Conservation (phyloP, 805 yeast species). For the Wickerhamiella allomyrinae region DNA sequence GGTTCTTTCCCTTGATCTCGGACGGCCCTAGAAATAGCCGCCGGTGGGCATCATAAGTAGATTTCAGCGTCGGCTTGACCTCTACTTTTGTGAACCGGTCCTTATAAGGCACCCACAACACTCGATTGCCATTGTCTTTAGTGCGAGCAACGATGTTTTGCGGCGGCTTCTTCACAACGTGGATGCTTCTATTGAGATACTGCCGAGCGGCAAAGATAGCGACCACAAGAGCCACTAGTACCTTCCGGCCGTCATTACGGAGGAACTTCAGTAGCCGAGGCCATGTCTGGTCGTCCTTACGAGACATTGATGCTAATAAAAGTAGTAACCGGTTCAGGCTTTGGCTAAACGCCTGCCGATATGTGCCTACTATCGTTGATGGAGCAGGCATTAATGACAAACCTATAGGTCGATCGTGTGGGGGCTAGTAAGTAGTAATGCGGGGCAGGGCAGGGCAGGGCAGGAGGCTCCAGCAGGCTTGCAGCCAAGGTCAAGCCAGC, state of each 20-base stretch:
- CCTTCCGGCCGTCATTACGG: neutral
- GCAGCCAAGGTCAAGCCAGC: too few relatives aligned
- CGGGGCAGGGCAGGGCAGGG: neutral
- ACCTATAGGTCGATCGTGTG: neutral
- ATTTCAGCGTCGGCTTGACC: slow-evolving; percentile 6
- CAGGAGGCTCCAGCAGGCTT: too few relatives aligned
- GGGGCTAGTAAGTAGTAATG: neutral
- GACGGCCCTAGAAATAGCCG: slow-evolving; percentile 7
- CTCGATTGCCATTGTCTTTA: slow-evolving; percentile 4
- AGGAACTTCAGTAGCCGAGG: neutral
- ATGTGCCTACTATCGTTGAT: neutral
- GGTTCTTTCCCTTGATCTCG: neutral
- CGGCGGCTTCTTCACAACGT: neutral
- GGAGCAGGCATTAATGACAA: neutral
- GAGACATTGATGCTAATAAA: neutral
- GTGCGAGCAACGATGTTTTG: neutral
- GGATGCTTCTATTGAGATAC: neutral
- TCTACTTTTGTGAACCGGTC: slow-evolving; percentile 3
- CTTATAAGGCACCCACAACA: slow-evolving; percentile 14
- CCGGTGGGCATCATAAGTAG: slow-evolving; percentile 13
- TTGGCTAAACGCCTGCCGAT: neutral
- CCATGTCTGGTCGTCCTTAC: neutral
- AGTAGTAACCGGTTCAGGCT: neutral
- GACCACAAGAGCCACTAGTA: neutral
- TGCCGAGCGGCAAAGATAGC: neutral